These are phyloP conservation scores for Dothistroma pini DNA, from an alignment of 2,329 filamentous ascomycete genomes.

Conservation along the genomic window DNA sequence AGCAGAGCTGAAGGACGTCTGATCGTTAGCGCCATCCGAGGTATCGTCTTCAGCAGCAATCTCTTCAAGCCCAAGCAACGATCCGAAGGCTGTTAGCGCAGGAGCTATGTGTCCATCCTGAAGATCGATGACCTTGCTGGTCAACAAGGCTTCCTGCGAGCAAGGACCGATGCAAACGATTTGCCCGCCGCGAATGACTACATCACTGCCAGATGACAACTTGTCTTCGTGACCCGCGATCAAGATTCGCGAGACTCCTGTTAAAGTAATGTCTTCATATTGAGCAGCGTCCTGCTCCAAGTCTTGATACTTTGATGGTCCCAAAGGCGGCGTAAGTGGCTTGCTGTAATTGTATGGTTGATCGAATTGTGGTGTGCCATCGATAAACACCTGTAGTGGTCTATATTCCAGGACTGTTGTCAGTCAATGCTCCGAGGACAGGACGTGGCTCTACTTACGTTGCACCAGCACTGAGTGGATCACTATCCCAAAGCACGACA, in stretches of 20 bases:
- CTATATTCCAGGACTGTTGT: constrained; percentile 13
- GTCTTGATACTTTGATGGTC: constrained; percentile 39
- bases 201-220: constrained; percentile 4
- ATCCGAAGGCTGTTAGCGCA: constrained; percentile 59
- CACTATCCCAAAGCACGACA: constrained; percentile 43
- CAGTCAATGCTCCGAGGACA: not conserved
- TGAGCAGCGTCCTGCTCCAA: not conserved
- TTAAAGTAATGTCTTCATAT: constrained; percentile 50
- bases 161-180: constrained; percentile 58
- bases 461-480: constrained; percentile 35
- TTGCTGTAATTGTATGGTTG: constrained; percentile 52
- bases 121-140: constrained; percentile 45
- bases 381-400: constrained; percentile 43
- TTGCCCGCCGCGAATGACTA: constrained; percentile 52
- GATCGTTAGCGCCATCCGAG: constrained; percentile 49
- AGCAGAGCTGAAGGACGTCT: constrained; percentile 53
- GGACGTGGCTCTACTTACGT: not conserved
- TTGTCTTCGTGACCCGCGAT: constrained; percentile 45
- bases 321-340: constrained; percentile 40
- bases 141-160: constrained; percentile 39
- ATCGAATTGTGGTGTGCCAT: constrained; percentile 50
- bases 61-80: constrained; percentile 59
- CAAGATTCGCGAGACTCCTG: constrained; percentile 53
- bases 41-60: constrained; percentile 56
- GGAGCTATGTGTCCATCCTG: constrained; percentile 59